These are phyloP conservation scores for Cryptococcus wingfieldii DNA, from an alignment of 1,284 basidiomycete species.

Conservation along the genomic window DNA sequence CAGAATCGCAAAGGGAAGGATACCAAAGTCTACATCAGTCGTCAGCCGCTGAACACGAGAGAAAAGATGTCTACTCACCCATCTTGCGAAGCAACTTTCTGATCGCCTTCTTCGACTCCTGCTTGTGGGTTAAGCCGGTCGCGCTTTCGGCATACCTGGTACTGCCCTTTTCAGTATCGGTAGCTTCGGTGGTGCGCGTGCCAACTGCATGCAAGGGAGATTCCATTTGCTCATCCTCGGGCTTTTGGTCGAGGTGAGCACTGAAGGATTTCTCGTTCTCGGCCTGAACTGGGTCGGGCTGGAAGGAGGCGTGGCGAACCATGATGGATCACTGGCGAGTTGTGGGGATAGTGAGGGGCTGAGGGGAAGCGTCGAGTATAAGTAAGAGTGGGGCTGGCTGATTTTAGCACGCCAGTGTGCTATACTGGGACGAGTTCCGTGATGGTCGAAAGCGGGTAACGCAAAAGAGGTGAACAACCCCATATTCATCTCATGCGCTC, in stretches of 20 bases:
- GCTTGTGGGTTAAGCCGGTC: constrained; percentile 27
- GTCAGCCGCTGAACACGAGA: not conserved
- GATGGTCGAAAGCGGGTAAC: too few species aligned
- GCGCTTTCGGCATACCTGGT: constrained; percentile 28
- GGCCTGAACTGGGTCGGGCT: not conserved
- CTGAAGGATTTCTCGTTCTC: not conserved
- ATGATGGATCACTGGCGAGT: not conserved
- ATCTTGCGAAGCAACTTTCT: not conserved
- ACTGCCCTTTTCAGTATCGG: constrained; percentile 2
- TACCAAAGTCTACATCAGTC: not conserved
- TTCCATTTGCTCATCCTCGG: not conserved
- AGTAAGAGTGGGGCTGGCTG: too few species aligned
- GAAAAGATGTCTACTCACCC: not conserved
- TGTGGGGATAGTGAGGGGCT: too few species aligned
- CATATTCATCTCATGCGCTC: too few species aligned
- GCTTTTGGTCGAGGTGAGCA: not conserved
- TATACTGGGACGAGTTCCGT: too few species aligned
- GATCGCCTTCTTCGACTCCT: constrained; percentile 21
- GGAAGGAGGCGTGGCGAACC: constrained; percentile 2
- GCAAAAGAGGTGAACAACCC: too few species aligned
- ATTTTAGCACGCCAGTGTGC: too few species aligned
- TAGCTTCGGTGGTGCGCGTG: not conserved
- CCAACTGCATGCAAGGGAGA: not conserved
- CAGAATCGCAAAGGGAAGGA: not conserved
- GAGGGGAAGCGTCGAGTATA: too few species aligned